Conservation (phyloP, 257 asterid species). For the Solanum gandarillasii region DNA sequence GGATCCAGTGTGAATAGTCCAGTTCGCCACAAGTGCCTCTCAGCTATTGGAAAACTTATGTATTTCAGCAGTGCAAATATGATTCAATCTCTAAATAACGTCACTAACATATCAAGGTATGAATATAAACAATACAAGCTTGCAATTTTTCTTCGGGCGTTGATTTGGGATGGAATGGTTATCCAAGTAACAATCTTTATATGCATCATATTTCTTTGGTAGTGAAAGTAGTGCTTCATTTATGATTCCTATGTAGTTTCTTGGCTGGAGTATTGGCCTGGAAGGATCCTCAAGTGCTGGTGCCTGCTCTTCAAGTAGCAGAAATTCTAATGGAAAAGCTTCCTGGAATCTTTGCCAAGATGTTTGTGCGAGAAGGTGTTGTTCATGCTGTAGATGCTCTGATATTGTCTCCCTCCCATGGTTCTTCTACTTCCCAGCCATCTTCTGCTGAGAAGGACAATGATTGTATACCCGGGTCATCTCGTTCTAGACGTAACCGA, state of each 20-base stretch:
- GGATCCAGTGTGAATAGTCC: slow-evolving; percentile 98
- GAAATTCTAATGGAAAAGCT: slow-evolving; percentile 97
- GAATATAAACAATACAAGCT: not conserved
- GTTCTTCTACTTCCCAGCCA: slow-evolving; percentile 36
- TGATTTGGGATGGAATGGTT: not conserved
- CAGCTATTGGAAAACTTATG: slow-evolving; percentile 92
- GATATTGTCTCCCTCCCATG: slow-evolving; percentile 37
- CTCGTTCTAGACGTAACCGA: slow-evolving; percentile 76
- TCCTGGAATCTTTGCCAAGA: slow-evolving; percentile 77
- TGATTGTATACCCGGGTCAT: slow-evolving; percentile 72
- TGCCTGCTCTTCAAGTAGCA: slow-evolving; percentile 92
- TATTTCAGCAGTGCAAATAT: slow-evolving; percentile 81
- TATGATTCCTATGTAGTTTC: slow-evolving; percentile 40
- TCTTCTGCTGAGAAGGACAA: slow-evolving; percentile 59
- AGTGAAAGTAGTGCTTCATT: not conserved
- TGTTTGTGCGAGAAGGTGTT: slow-evolving; percentile 94
- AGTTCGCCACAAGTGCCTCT: slow-evolving; percentile 95
- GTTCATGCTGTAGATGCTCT: slow-evolving; percentile 88
- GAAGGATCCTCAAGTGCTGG: slow-evolving; percentile 98
- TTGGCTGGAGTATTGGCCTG: slow-evolving; percentile 97
- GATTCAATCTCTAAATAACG: slow-evolving; percentile 63
- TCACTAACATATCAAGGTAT: slow-evolving; percentile 84
- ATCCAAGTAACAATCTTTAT: not conserved
- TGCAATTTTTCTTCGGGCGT: not conserved
- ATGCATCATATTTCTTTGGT: not conserved